phyloP scores from a whole-genome alignment of 805 yeast genomes.

The Yarrowia sp. region DNA sequence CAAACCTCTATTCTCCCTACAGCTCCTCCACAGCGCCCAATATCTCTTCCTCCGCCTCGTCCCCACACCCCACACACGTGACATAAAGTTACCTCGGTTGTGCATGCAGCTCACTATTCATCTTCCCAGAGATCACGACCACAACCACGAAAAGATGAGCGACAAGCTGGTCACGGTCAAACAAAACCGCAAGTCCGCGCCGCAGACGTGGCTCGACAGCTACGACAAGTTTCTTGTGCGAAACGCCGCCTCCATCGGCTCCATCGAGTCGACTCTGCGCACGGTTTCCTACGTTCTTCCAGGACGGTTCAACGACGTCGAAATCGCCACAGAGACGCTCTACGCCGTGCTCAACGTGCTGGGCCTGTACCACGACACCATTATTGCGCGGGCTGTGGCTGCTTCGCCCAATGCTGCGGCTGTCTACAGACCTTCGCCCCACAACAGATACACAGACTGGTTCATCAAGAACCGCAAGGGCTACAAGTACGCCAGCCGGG shows the following conservation, averaged over 20 bases:
- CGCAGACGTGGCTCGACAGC: slow-evolving; percentile 33
- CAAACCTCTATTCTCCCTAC: no score
- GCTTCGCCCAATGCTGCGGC: slow-evolving; percentile 31
- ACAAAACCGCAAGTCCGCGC: neutral
- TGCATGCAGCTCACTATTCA: neutral
- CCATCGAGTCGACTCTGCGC: slow-evolving; percentile 40
- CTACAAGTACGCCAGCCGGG: slow-evolving; percentile 37
- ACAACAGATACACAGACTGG: slow-evolving; percentile 37
- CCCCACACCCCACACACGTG: slow-evolving; percentile 25
- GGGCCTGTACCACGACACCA: slow-evolving; percentile 42
- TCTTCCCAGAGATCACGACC: neutral
- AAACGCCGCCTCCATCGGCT: slow-evolving; percentile 41
- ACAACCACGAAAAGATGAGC: neutral
- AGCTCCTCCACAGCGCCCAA: no score
- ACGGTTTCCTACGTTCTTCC: slow-evolving; percentile 42
- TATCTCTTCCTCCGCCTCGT: neutral
- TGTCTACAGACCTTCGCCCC: slow-evolving; percentile 31
- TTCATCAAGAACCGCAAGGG: slow-evolving; percentile 28
- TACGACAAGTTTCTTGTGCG: slow-evolving; percentile 40
- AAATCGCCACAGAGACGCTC: slow-evolving; percentile 40
- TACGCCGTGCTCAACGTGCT: slow-evolving; percentile 39
- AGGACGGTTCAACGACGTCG: slow-evolving; percentile 43
- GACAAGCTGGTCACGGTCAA: neutral
- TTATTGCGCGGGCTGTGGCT: slow-evolving; percentile 38
- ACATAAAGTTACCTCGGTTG: slow-evolving; percentile 20